These are phyloP conservation scores for Tolypocladium album DNA, from an alignment of 2,329 filamentous ascomycete species.

Conservation along the genomic window DNA sequence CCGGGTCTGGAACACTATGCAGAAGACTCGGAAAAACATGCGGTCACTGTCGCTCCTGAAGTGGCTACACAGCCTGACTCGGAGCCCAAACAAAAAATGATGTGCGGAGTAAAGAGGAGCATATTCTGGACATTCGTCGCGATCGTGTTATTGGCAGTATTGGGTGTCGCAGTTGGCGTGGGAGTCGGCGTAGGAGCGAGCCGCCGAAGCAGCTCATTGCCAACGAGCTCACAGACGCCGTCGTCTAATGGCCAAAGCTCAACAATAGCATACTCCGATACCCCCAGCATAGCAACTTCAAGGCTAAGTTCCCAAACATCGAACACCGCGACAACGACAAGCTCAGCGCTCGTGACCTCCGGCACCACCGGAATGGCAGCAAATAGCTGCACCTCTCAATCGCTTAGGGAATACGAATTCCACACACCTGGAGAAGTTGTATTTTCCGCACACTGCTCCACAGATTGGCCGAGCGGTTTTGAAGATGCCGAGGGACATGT, in stretches of 20 bases:
- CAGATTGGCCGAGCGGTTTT: conserved; percentile 7
- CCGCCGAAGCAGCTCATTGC: background rate
- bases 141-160: background rate
- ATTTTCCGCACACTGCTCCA: conserved; percentile 8
- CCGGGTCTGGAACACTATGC: background rate
- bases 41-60: no score
- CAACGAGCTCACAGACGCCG: background rate
- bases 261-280: background rate
- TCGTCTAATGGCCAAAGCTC: background rate
- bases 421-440: background rate
- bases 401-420: conserved; percentile 5
- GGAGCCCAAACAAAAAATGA: background rate
- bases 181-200: background rate
- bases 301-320: background rate
- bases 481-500: conserved; percentile 2
- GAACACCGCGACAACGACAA: background rate
- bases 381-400: conserved; percentile 6
- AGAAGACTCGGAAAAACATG: no score
- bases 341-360: conserved; percentile 1
- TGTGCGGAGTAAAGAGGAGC: background rate
- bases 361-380: conserved; percentile 4
- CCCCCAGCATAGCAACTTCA: background rate
- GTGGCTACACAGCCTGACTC: background rate
- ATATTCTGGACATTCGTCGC: background rate
- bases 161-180: background rate